phyloP scores from a whole-genome alignment of 805 yeast genomes.

The Ogataea pignaliae region DNA sequence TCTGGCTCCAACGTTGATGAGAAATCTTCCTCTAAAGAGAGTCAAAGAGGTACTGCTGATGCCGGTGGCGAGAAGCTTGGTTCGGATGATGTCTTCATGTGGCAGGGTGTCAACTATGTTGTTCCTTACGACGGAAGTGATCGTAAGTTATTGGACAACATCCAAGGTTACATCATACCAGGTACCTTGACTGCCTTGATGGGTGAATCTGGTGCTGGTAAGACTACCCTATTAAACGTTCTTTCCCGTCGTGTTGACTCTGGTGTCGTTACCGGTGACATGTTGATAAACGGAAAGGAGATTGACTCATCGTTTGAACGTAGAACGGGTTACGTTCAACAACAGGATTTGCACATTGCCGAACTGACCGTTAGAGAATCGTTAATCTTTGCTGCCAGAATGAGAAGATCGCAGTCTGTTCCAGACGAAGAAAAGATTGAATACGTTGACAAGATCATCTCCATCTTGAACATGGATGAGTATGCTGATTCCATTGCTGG shows the following conservation, averaged over 20 bases:
- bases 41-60: conserved; percentile 11
- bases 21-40: conserved; percentile 9
- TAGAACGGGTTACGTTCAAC: conserved; percentile 52
- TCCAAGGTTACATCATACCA: conserved; percentile 43
- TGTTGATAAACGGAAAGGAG: conserved; percentile 48
- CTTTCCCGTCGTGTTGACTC: conserved; percentile 45
- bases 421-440: conserved; percentile 36
- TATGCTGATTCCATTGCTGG: conserved; percentile 51
- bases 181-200: conserved; percentile 55
- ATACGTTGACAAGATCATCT: conserved; percentile 38
- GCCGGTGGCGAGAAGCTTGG: conserved; percentile 23
- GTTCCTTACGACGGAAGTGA: conserved; percentile 41
- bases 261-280: conserved; percentile 52
- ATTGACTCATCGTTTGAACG: conserved; percentile 45
- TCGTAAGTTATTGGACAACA: conserved; percentile 36
- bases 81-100: conserved; percentile 48
- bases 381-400: conserved; percentile 41
- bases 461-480: conserved; percentile 35
- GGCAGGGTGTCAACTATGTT: conserved; percentile 57
- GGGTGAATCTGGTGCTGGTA: conserved; percentile 66
- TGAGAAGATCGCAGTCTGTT: conserved; percentile 38
- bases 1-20: conserved; percentile 14
- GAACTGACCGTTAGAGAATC: conserved; percentile 48
- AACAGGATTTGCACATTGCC: conserved; percentile 47
- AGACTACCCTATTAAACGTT: conserved; percentile 51